These are phyloP conservation scores for Tulasnella sp. DNA, from an alignment of 768 basidiomycete species.

Conservation along the genomic window DNA sequence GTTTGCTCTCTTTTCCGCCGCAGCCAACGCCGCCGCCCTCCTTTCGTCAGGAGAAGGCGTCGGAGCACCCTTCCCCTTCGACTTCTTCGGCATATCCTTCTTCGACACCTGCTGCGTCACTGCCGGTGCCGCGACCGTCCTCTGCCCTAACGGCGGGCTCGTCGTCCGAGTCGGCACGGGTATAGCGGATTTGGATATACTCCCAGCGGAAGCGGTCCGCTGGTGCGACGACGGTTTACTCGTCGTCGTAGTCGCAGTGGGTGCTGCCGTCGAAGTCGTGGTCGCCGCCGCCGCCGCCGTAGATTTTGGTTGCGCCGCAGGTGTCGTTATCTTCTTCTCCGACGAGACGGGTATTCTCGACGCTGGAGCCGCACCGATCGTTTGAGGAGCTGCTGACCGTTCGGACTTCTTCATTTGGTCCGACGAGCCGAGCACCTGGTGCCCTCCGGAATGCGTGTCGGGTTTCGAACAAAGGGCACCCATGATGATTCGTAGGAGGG, in stretches of 20 bases:
- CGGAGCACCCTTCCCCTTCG: background rate
- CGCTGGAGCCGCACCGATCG: background rate
- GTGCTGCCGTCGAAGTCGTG: background rate
- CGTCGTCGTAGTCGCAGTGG: background rate
- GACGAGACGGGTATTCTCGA: background rate
- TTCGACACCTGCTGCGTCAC: background rate
- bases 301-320: background rate
- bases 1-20: background rate
- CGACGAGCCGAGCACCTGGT: background rate
- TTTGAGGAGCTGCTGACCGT: background rate
- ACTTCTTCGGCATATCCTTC: background rate
- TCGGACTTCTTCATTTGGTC: background rate
- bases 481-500: background rate
- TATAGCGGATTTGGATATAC: background rate
- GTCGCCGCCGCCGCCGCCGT: background rate
- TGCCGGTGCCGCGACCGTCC: too few species aligned
- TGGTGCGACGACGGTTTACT: background rate
- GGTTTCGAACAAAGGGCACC: slow-evolving; percentile 3
- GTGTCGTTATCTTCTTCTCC: background rate
- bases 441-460: slow-evolving; percentile 7
- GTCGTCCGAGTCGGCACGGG: background rate
- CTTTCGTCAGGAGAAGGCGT: background rate
- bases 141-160: background rate
- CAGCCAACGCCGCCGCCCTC: background rate
- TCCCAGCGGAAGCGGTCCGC: background rate